Evolutionary conservation across 1,284 basidiomycete species (phyloP), one percentile per base, ranked within the genome.

Genomic region (Sanghuangporus baumii): DNA sequence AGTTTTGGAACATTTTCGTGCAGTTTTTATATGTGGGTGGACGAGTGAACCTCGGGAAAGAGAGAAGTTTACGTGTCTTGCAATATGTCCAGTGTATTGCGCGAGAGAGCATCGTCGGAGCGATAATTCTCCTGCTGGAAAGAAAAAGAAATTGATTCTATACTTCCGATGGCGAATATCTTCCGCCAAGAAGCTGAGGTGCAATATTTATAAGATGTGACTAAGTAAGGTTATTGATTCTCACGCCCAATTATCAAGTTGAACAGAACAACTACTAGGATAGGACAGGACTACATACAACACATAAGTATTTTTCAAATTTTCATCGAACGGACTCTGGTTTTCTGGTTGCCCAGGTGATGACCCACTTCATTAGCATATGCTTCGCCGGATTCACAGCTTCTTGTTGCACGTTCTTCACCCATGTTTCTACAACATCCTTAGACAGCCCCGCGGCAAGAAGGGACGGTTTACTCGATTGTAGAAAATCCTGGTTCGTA

Each of bases 311-410:
- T 20, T 51, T 26, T 51, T 38, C 12, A 18, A 18, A 8, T 56
- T 18, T 18, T 20, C 38, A 6, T 31, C 11, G 41, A 26, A 23
- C 20, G 5, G 9, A n/a, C 57, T 55, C 38, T 26, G 18, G 31
- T n/a, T 12, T 11, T 57, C 47, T 61, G 20, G 34, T 61, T 46
- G 59, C 63, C 63, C 63, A 64, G 16, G 47, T 54, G 12, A 57
- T 55, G 6, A 57, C 58, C 63, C 63, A 65, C 41, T 65, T 65
- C 48, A 65, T 37, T 4, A 61, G 36, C 43, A 62, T 20, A 20
- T 54, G 59, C 26, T 56, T 61, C 7, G 57, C 23, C 14, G 63
- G 56, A 26, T 59, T 59, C 14, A 48, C 11, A 14, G 52, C 41
- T 41, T 65, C 63, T 31, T 59, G 37, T 34, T 55, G 55, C 20